Evolutionary conservation across 805 yeast species (phyloP).

Genomic region (Ogataea allantospora): DNA sequence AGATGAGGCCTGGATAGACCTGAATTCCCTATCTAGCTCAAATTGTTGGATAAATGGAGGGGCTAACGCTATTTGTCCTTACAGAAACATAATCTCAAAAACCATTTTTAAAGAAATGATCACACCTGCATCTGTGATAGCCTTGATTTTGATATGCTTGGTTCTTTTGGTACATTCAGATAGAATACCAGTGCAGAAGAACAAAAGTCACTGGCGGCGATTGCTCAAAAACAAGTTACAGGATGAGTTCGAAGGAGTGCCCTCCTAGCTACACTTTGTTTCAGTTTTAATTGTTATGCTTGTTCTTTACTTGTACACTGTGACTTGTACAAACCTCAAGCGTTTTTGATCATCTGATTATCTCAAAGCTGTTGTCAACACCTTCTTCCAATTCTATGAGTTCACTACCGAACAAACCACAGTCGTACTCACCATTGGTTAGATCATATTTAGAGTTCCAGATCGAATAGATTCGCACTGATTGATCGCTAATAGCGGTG

Average conservation of each 20-base stretch:
- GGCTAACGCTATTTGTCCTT: slow-evolving; percentile 74
- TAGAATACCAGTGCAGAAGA: slow-evolving; percentile 66
- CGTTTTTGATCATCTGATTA: slow-evolving; percentile 24
- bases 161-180: slow-evolving; percentile 56
- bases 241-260: slow-evolving; percentile 82
- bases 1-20: slow-evolving; percentile 67
- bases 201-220: slow-evolving; percentile 63
- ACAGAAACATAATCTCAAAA: slow-evolving; percentile 51
- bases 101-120: slow-evolving; percentile 61
- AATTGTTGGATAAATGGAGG: slow-evolving; percentile 90
- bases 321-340: neutral
- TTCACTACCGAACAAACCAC: slow-evolving; percentile 53
- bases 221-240: slow-evolving; percentile 53
- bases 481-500: slow-evolving; percentile 75
- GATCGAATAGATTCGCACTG: slow-evolving; percentile 68
- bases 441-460: slow-evolving; percentile 55
- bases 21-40: slow-evolving; percentile 70
- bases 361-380: slow-evolving; percentile 31
- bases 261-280: slow-evolving; percentile 45
- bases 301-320: slow-evolving; percentile 8
- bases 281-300: slow-evolving; percentile 2
- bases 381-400: slow-evolving; percentile 62
- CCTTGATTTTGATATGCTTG: slow-evolving; percentile 48
- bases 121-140: slow-evolving; percentile 63
- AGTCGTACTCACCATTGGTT: slow-evolving; percentile 27